Conservation (phyloP, 805 yeast genomes). For the Kluyveromyces siamensis region DNA sequence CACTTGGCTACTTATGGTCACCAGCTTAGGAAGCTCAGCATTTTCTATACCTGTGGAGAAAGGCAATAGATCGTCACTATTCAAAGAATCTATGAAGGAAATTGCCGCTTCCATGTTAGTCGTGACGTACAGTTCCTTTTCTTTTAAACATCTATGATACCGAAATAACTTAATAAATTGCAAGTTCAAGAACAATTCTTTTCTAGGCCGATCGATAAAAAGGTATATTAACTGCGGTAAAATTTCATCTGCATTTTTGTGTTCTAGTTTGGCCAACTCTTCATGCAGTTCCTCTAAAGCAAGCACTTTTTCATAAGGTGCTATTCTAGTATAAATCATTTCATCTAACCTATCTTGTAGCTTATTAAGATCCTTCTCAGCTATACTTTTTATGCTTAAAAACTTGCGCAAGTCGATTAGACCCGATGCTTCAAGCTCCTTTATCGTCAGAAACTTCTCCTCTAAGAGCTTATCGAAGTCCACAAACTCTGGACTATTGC, state of each 20-base stretch:
- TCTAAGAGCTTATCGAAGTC: constrained; percentile 20
- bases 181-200: constrained; percentile 19
- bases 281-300: constrained; percentile 21
- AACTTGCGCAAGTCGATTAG: constrained; percentile 19
- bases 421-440: constrained; percentile 13
- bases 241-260: constrained; percentile 26
- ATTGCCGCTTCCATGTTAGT: constrained; percentile 29
- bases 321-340: constrained; percentile 15
- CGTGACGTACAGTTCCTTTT: constrained; percentile 25
- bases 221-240: constrained; percentile 24
- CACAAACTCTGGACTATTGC: constrained; percentile 25
- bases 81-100: constrained; percentile 25
- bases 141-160: constrained; percentile 24
- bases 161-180: constrained; percentile 27
- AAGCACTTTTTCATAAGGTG: constrained; percentile 25
- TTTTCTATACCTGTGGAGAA: constrained; percentile 14
- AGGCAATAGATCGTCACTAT: constrained; percentile 5
- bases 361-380: constrained; percentile 6
- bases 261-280: constrained; percentile 17
- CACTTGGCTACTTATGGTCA: constrained; percentile 15
- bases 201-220: constrained; percentile 16
- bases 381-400: constrained; percentile 11
- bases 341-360: constrained; percentile 12
- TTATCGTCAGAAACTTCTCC: constrained; percentile 16
- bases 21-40: constrained; percentile 11